Percentiles rank a stretch among this genome's conserved stretches.
Conservation (phyloP, 177 flowering plant genomes). For the Tripterygium wilfordii region DNA sequence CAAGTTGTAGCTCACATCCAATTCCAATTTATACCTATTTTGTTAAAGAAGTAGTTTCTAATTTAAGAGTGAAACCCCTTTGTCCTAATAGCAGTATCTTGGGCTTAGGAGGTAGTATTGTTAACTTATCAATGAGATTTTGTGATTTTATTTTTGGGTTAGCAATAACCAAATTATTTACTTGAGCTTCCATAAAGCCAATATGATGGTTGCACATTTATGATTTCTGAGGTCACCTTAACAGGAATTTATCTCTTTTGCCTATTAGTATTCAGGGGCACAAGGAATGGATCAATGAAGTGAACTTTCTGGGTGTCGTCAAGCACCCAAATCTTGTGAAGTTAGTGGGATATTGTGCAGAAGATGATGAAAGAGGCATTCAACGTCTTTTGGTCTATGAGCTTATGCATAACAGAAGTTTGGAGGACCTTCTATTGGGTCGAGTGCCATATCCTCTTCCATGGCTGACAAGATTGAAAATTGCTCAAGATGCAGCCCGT, state of each 20-base stretch:
- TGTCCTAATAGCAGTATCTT: no score
- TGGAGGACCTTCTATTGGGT: constrained; percentile 71
- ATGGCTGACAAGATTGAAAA: constrained; percentile 58
- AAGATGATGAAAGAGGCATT: constrained; percentile 90
- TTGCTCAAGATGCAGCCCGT: constrained; percentile 82
- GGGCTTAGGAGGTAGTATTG: no score
- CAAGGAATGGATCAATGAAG: constrained; percentile 93
- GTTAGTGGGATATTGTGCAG: constrained; percentile 87
- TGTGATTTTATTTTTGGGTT: no score
- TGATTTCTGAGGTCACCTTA: background rate
- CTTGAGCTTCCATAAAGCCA: no score
- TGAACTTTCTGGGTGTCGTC: constrained; percentile 72
- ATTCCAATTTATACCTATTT: no score
- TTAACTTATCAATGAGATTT: no score
- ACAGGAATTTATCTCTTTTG: constrained; percentile 5
- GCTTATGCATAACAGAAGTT: constrained; percentile 70
- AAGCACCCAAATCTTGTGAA: constrained; percentile 88
- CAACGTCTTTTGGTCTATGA: constrained; percentile 84
- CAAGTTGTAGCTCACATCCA: no score
- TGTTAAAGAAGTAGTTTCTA: no score
- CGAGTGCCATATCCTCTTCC: constrained; percentile 44
- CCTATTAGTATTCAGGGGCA: constrained; percentile 72
- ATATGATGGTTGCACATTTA: background rate
- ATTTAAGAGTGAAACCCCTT: no score
- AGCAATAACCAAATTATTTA: no score